Percentiles rank a stretch among this genome's conserved stretches.
Evolutionary conservation across 177 flowering plant species (phyloP).

Genomic region (Telopea speciosissima): DNA sequence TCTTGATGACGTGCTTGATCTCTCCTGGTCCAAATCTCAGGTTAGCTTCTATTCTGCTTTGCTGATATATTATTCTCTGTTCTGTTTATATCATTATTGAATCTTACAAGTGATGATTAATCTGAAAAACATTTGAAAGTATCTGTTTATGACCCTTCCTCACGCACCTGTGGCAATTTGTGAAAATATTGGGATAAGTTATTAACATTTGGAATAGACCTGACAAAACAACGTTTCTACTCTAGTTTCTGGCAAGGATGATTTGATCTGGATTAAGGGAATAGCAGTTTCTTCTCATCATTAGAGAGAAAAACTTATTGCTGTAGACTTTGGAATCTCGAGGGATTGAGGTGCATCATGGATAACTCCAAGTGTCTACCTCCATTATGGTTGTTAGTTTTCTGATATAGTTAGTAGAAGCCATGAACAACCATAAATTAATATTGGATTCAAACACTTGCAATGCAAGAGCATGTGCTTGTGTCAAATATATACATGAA

Average conservation of each 20-base stretch:
- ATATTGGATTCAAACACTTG: too few relatives aligned
- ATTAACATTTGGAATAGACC: not conserved
- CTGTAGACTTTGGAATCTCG: not conserved
- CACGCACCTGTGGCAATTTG: not conserved
- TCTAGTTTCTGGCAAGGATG: not conserved
- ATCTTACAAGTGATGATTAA: not conserved
- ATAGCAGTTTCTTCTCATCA: not conserved
- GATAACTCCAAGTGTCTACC: not conserved
- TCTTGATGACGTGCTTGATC: slow-evolving; percentile 85
- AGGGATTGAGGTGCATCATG: not conserved
- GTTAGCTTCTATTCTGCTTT: slow-evolving; percentile 33
- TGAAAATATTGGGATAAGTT: not conserved
- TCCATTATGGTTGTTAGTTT: not conserved
- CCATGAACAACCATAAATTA: not conserved
- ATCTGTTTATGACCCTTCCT: not conserved
- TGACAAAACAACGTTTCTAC: not conserved
- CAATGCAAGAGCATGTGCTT: too few relatives aligned
- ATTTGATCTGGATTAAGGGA: too few relatives aligned
- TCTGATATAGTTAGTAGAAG: not conserved
- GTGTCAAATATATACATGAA: too few relatives aligned
- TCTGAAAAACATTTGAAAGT: not conserved
- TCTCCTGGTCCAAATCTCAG: slow-evolving; percentile 98
- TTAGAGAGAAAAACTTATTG: not conserved
- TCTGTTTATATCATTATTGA: not conserved
- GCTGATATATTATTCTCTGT: not conserved